Evolutionary conservation across 768 basidiomycete genomes (phyloP).

Genomic region (Psilocybe subaeruginosa): DNA sequence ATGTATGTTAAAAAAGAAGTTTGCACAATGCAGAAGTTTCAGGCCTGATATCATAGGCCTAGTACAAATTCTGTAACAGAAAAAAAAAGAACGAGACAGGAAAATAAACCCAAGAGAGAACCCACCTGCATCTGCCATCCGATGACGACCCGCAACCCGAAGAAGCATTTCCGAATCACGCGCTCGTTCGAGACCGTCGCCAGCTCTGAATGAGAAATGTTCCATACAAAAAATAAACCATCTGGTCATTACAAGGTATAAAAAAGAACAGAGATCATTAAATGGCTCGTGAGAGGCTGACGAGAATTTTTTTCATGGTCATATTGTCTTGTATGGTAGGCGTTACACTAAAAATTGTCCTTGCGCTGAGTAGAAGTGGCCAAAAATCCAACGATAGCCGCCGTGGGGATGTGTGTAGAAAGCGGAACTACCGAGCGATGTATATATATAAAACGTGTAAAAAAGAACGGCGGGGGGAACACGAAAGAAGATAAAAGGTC

Average conservation of each 20-base stretch:
- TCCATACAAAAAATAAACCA: neutral
- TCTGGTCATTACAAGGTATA: neutral
- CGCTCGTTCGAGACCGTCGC: neutral
- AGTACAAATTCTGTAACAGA: neutral
- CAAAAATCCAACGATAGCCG: slow-evolving; percentile 3
- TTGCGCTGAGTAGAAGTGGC: slow-evolving; percentile 2
- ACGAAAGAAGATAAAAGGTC: slow-evolving; percentile 37
- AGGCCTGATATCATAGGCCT: neutral
- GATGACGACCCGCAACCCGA: neutral
- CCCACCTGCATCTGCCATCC: neutral
- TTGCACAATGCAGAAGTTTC: neutral
- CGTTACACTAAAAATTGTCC: slow-evolving; percentile 7
- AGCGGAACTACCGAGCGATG: neutral
- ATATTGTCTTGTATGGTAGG: slow-evolving; percentile 10
- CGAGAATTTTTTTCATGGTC: slow-evolving; percentile 2
- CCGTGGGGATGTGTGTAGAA: neutral
- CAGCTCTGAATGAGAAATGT: neutral
- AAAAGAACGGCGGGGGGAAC: slow-evolving; percentile 9
- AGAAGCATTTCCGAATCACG: neutral
- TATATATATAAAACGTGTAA: neutral
- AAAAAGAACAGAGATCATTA: neutral
- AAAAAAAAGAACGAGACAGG: neutral
- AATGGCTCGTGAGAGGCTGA: neutral
- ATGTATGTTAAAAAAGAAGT: neutral
- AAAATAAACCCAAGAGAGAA: neutral